A percentile compares a stretch with the other conserved stretches of the same genome.
Evolutionary conservation across 495 filamentous ascomycete genomes (phyloP).

Genomic region (Friedmanniomyces simplex): DNA sequence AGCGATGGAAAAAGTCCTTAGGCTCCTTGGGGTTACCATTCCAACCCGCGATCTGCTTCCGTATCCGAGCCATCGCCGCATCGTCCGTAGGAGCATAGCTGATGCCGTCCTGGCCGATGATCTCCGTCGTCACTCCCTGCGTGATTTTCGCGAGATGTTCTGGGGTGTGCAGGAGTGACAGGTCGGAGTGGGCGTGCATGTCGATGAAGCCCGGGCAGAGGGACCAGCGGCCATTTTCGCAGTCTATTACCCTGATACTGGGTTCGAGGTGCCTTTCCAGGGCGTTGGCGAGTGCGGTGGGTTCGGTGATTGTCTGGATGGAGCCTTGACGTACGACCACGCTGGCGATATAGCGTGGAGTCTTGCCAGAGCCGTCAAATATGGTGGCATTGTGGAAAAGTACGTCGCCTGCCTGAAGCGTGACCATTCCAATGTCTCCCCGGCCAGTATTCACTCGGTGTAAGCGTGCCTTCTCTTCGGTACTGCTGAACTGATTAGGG

Average conservation of each 20-base stretch:
- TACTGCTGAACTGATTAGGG: too few species aligned
- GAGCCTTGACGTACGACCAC: conserved; percentile 4
- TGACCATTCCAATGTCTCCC: neutral
- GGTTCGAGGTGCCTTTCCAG: neutral
- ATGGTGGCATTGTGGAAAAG: conserved; percentile 5
- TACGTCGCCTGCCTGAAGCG: neutral
- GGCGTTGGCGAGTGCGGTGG: neutral
- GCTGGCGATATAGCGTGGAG: conserved; percentile 1
- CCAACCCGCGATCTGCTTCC: conserved; percentile 15
- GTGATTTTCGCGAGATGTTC: conserved; percentile 14
- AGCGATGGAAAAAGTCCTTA: conserved; percentile 8
- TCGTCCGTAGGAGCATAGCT: conserved; percentile 9
- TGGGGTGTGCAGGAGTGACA: conserved; percentile 11
- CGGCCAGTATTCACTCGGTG: too few species aligned
- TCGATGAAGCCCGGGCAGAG: conserved; percentile 17
- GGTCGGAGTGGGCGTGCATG: conserved; percentile 17
- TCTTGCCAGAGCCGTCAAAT: conserved; percentile 4
- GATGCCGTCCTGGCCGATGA: conserved; percentile 16
- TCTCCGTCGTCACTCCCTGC: conserved; percentile 10
- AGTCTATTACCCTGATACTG: conserved; percentile 5
- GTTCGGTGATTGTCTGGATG: neutral
- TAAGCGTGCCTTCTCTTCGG: too few species aligned
- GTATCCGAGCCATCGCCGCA: conserved; percentile 7
- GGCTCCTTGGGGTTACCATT: conserved; percentile 12
- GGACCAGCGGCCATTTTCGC: conserved; percentile 4